These are phyloP conservation scores for Xylaria sp. DNA, from an alignment of 2,329 filamentous ascomycete genomes.

Conservation along the genomic window DNA sequence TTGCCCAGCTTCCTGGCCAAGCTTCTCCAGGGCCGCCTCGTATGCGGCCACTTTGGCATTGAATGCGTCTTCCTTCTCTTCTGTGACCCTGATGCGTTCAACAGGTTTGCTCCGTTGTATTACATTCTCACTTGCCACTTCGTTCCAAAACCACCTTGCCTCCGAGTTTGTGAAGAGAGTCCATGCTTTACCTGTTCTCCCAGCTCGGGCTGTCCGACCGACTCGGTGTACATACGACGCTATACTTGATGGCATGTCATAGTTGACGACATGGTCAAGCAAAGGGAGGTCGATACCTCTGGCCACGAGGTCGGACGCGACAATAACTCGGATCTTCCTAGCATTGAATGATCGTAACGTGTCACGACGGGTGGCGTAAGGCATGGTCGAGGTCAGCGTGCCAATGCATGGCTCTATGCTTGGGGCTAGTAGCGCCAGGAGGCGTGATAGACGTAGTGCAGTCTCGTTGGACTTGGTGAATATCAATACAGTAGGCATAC, in stretches of 20 bases:
- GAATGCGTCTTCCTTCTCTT: constrained; percentile 55
- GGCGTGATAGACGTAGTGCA: constrained; percentile 84
- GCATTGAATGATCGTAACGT: constrained; percentile 73
- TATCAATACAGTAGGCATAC: constrained; percentile 69
- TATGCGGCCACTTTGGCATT: constrained; percentile 61
- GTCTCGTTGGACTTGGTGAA: constrained; percentile 93
- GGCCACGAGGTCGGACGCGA: constrained; percentile 93
- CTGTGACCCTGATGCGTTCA: constrained; percentile 58
- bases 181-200: constrained; percentile 80
- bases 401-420: constrained; percentile 66
- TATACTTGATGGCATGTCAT: constrained; percentile 85
- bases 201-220: constrained; percentile 87
- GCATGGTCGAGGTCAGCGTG: constrained; percentile 80
- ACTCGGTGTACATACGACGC: constrained; percentile 92
- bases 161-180: constrained; percentile 85
- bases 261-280: constrained; percentile 89
- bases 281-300: constrained; percentile 85
- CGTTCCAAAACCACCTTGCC: constrained; percentile 91
- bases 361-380: constrained; percentile 75
- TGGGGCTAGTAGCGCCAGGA: constrained; percentile 75
- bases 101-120: constrained; percentile 58
- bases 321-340: constrained; percentile 75
- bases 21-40: constrained; percentile 67
- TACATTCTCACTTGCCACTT: constrained; percentile 67
- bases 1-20: constrained; percentile 69